Conservation (phyloP, 176 grass and related monocot genomes). For the Cocos nucifera region DNA sequence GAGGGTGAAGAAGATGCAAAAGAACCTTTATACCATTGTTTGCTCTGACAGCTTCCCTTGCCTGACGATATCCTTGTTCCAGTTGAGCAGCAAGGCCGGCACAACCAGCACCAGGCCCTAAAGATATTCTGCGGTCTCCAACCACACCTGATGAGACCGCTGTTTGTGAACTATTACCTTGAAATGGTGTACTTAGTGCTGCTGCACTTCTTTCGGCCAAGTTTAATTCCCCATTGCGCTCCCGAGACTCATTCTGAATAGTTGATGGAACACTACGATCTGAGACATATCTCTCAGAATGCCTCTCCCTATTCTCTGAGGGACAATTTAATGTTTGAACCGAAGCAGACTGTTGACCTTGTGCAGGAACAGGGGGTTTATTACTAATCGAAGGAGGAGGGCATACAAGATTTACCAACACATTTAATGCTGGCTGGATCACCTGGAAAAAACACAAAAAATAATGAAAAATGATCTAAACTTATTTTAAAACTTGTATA, state of each 20-base stretch:
- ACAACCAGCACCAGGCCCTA: conserved; percentile 79
- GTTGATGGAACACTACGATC: conserved; percentile 30
- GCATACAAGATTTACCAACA: conserved; percentile 94
- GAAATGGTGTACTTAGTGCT: conserved; percentile 11
- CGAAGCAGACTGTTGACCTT: conserved; percentile 52
- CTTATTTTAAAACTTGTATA: background rate
- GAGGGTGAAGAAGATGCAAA: conserved; percentile 75
- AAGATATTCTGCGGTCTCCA: conserved; percentile 74
- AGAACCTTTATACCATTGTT: conserved; percentile 98
- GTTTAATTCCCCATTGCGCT: conserved; percentile 29
- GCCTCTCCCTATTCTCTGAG: conserved; percentile 57
- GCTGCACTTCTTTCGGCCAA: conserved; percentile 23
- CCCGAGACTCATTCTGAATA: conserved; percentile 40
- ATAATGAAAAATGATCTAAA: background rate
- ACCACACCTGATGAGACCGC: conserved; percentile 56
- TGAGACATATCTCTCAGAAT: conserved; percentile 37
- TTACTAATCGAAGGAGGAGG: conserved; percentile 96
- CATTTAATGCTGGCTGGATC: conserved; percentile 83
- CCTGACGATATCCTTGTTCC: conserved; percentile 94
- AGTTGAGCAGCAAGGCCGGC: conserved; percentile 95
- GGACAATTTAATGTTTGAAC: conserved; percentile 33
- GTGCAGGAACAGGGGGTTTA: conserved; percentile 39
- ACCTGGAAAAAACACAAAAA: conserved; percentile 40
- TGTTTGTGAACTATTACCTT: conserved; percentile 21
- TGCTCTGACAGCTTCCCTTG: conserved; percentile 84